A percentile compares a stretch with the other conserved stretches of the same genome.
phyloP scores from a whole-genome alignment of 768 basidiomycete species.

The Pluteus cervinus region DNA sequence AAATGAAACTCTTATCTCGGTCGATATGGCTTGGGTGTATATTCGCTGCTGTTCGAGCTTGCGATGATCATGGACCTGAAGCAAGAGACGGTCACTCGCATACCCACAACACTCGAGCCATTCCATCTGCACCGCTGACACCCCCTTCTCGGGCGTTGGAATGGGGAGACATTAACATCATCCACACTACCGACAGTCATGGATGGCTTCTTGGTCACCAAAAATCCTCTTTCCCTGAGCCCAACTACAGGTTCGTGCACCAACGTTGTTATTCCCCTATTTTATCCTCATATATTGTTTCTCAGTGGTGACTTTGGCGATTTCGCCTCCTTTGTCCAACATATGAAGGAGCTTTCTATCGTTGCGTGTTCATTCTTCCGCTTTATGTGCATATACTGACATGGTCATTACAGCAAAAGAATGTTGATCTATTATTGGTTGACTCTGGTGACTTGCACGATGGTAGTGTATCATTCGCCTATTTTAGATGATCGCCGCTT shows the following conservation, averaged over 20 bases:
- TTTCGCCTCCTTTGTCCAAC: constrained; percentile 78
- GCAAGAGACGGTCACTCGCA: constrained; percentile 25
- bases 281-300: neutral
- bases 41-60: too few relatives aligned
- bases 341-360: constrained; percentile 72
- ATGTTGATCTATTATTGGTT: constrained; percentile 79
- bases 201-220: constrained; percentile 75
- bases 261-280: neutral
- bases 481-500: neutral
- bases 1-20: too few relatives aligned
- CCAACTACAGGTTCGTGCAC: constrained; percentile 54
- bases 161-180: constrained; percentile 88
- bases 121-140: constrained; percentile 36
- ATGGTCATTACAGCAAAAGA: constrained; percentile 40
- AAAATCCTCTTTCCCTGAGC: constrained; percentile 64
- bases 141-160: constrained; percentile 62
- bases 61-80: too few relatives aligned
- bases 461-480: constrained; percentile 26
- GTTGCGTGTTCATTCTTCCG: constrained; percentile 21
- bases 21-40: too few relatives aligned
- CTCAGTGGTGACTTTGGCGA: constrained; percentile 54
- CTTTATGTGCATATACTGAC: neutral
- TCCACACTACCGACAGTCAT: constrained; percentile 83
- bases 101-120: constrained; percentile 26
- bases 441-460: constrained; percentile 81